phyloP scores from a whole-genome alignment of 148 eudicot species.

The Camellia japonica region DNA sequence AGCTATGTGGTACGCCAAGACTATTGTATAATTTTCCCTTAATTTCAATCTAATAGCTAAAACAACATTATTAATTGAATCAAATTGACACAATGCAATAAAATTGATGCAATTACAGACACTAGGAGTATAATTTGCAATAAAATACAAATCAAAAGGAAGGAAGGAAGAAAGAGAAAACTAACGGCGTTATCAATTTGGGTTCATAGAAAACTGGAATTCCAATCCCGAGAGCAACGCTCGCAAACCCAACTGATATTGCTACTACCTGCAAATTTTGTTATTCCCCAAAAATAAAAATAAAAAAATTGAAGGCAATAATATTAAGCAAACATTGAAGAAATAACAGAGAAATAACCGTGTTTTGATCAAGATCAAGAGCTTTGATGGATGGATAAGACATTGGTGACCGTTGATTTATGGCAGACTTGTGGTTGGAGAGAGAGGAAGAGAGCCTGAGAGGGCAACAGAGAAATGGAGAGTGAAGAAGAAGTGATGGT shows the following conservation, averaged over 20 bases:
- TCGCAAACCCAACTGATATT: conserved; percentile 75
- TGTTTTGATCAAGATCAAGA: conserved; percentile 73
- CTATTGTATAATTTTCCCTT: too few species aligned
- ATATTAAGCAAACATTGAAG: background rate
- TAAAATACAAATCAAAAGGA: too few species aligned
- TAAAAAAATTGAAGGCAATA: background rate
- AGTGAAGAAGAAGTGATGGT: conserved; percentile 38
- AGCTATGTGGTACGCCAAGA: background rate
- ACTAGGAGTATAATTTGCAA: too few species aligned
- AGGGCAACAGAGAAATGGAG: conserved; percentile 50
- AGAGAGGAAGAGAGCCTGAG: conserved; percentile 39
- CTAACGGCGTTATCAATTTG: conserved; percentile 87
- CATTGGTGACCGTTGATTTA: conserved; percentile 31
- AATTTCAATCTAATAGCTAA: too few species aligned
- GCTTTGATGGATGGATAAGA: conserved; percentile 63
- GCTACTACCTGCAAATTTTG: conserved; percentile 60
- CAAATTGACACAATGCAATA: too few species aligned
- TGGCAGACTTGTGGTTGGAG: conserved; percentile 26
- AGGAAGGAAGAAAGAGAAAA: background rate
- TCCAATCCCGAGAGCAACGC: conserved; percentile 90
- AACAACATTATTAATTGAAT: too few species aligned
- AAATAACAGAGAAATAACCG: conserved; percentile 40
- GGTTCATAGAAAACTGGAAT: conserved; percentile 86
- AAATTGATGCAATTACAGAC: too few species aligned
- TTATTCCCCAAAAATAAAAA: background rate